Evolutionary conservation across 2,329 filamentous ascomycete genomes (phyloP).

Genomic region (Hypoxylon sp.): DNA sequence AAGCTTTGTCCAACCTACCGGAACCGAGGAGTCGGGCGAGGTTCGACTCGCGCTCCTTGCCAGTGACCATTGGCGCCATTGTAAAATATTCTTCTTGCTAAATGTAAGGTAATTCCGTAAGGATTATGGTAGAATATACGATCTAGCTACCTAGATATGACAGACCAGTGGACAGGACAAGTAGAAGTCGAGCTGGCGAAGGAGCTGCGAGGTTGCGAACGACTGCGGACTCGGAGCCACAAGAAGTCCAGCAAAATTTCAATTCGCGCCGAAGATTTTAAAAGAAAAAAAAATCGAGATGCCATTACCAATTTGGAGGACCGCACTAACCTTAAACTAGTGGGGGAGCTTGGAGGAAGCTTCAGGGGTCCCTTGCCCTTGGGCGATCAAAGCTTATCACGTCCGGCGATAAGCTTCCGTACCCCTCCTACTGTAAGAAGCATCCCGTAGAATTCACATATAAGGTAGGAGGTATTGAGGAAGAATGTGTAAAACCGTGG

Average conservation of each 20-base stretch:
- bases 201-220: slow-evolving; percentile 23
- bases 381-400: slow-evolving; percentile 32
- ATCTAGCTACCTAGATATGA: slow-evolving; percentile 5
- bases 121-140: slow-evolving; percentile 2
- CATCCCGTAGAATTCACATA: neutral
- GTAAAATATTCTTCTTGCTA: slow-evolving; percentile 45
- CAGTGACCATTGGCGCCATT: slow-evolving; percentile 71
- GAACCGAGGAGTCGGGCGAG: slow-evolving; percentile 90
- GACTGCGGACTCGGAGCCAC: slow-evolving; percentile 34
- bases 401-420: slow-evolving; percentile 27
- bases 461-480: neutral
- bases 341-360: slow-evolving; percentile 33
- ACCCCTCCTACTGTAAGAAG: slow-evolving; percentile 11
- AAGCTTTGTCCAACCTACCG: slow-evolving; percentile 66
- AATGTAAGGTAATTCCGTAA: slow-evolving; percentile 8
- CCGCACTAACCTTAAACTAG: slow-evolving; percentile 27
- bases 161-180: neutral
- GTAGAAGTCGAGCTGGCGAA: slow-evolving; percentile 1
- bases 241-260: slow-evolving; percentile 38
- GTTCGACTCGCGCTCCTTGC: slow-evolving; percentile 84
- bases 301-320: slow-evolving; percentile 26
- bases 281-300: slow-evolving; percentile 38
- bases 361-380: slow-evolving; percentile 19
- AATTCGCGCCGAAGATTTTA: slow-evolving; percentile 30
- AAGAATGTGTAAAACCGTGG: neutral